A percentile compares a stretch with the other conserved stretches of the same genome.
phyloP scores from a whole-genome alignment of 352 stramenopile species.

The Pythium sp. region DNA sequence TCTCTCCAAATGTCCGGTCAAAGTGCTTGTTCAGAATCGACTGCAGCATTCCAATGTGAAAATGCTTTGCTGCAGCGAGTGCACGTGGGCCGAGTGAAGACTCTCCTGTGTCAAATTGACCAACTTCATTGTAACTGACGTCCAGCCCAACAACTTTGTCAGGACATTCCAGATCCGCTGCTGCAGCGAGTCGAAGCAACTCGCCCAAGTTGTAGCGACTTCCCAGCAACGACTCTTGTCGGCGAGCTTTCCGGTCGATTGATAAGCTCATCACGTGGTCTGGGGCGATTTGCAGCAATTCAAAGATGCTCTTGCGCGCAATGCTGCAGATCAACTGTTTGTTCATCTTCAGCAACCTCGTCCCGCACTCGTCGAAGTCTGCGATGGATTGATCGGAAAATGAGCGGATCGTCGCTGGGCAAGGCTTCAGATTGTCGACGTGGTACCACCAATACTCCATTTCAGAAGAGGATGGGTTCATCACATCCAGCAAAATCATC shows the following conservation, averaged over 20 bases:
- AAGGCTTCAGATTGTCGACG: conserved; percentile 44
- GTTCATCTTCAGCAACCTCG: conserved; percentile 33
- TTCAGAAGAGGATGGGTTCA: conserved; percentile 42
- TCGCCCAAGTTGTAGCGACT: conserved; percentile 54
- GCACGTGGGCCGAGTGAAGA: conserved; percentile 2
- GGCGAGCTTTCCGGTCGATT: conserved; percentile 23
- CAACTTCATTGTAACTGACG: conserved; percentile 15
- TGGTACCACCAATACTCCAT: conserved; percentile 75
- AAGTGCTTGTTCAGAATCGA: conserved; percentile 57
- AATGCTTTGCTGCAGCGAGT: conserved; percentile 11
- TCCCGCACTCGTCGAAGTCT: conserved; percentile 35
- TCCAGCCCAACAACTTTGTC: conserved; percentile 33
- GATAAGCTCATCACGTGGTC: conserved; percentile 62
- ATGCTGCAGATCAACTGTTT: conserved; percentile 56
- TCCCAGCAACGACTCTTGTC: conserved; percentile 18
- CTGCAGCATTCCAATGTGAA: conserved; percentile 39
- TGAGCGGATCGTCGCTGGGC: conserved; percentile 14
- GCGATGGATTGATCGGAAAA: conserved; percentile 40
- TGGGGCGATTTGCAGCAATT: conserved; percentile 50
- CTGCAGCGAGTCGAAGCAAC: conserved; percentile 48
- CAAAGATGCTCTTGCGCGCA: conserved; percentile 58
- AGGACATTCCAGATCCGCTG: conserved; percentile 52
- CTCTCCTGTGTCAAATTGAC: conserved; percentile 12
- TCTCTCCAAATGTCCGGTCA: conserved; percentile 23
- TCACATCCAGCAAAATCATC: conserved; percentile 63